These are phyloP conservation scores for Mycosphaerelloides madeirae DNA, from an alignment of 2,329 filamentous ascomycete genomes.

Conservation along the genomic window DNA sequence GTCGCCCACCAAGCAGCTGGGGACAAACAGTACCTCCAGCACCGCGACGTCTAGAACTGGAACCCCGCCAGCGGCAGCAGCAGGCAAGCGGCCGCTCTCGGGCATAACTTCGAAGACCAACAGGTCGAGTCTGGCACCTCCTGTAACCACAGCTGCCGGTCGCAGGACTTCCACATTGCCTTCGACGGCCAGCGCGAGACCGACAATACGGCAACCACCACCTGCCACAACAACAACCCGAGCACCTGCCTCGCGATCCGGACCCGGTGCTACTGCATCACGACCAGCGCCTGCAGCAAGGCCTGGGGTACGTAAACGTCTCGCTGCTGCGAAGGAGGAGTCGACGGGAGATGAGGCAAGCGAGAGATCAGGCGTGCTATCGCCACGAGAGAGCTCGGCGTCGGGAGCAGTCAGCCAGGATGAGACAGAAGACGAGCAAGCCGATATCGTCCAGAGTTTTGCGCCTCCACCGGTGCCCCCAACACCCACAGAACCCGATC, in stretches of 20 bases:
- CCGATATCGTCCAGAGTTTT: slow-evolving; percentile 24
- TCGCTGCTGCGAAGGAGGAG: slow-evolving; percentile 22
- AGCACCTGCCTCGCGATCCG: slow-evolving; percentile 11
- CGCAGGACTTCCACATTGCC: slow-evolving; percentile 29
- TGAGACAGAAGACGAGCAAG: slow-evolving; percentile 21
- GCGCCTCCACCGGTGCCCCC: slow-evolving; percentile 29
- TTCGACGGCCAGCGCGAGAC: slow-evolving; percentile 26
- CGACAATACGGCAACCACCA: slow-evolving; percentile 4
- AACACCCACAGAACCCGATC: slow-evolving; percentile 19
- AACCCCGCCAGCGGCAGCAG: slow-evolving; percentile 59
- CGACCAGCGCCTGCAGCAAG: slow-evolving; percentile 1
- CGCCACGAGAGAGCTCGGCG: slow-evolving; percentile 3
- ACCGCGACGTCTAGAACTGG: slow-evolving; percentile 58
- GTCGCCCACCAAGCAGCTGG: slow-evolving; percentile 71
- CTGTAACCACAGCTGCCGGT: slow-evolving; percentile 17
- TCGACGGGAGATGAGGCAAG: slow-evolving; percentile 20
- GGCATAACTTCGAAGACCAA: slow-evolving; percentile 32
- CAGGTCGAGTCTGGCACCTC: slow-evolving; percentile 52
- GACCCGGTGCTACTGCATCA: slow-evolving; percentile 11
- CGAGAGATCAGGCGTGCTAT: slow-evolving; percentile 11
- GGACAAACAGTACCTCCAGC: slow-evolving; percentile 48
- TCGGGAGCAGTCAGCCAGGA: slow-evolving; percentile 16
- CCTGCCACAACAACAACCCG: slow-evolving; percentile 7
- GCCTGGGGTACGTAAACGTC: slow-evolving; percentile 10
- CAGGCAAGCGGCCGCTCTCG: slow-evolving; percentile 29